A percentile compares a stretch with the other conserved stretches of the same genome.
Conservation (phyloP, 768 basidiomycete genomes). For the Psilocybe sp. region DNA sequence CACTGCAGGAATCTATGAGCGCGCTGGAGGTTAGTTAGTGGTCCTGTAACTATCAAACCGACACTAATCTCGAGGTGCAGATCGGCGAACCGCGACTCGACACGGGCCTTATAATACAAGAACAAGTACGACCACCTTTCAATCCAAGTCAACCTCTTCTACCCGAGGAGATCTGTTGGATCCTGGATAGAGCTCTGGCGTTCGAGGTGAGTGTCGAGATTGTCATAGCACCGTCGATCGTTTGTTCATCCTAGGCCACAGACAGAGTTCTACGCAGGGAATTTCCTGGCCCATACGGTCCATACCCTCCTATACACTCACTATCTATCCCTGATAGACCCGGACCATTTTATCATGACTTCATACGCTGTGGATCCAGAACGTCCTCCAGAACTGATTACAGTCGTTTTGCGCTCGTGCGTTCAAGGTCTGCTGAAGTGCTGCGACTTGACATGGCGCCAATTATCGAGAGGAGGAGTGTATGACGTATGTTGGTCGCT, state of each 20-base stretch:
- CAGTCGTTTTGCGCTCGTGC: conserved; percentile 64
- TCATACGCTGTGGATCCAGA: conserved; percentile 29
- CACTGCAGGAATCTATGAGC: conserved; percentile 89
- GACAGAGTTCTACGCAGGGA: conserved; percentile 89
- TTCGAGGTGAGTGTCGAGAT: conserved; percentile 60
- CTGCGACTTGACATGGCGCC: conserved; percentile 80
- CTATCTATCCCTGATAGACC: conserved; percentile 56
- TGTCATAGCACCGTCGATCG: conserved; percentile 2
- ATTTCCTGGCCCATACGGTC: conserved; percentile 82
- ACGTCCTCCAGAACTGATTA: conserved; percentile 62
- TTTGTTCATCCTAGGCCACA: conserved; percentile 28
- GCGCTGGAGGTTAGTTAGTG: conserved; percentile 67
- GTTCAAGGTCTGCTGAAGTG: conserved; percentile 74
- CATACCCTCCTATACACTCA: conserved; percentile 78
- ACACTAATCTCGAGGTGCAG: conserved; percentile 35
- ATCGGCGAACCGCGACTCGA: conserved; percentile 90
- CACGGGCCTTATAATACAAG: conserved; percentile 59
- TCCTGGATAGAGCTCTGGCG: conserved; percentile 73
- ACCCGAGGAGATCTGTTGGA: conserved; percentile 85
- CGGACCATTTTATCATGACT: conserved; percentile 30
- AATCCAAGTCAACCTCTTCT: conserved; percentile 61
- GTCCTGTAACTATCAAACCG: neutral
- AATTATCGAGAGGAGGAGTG: conserved; percentile 71
- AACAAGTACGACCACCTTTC: conserved; percentile 48
- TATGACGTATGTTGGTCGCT: conserved; percentile 61